phyloP scores from a whole-genome alignment of 306 rosid species.

The Quercus robur region DNA sequence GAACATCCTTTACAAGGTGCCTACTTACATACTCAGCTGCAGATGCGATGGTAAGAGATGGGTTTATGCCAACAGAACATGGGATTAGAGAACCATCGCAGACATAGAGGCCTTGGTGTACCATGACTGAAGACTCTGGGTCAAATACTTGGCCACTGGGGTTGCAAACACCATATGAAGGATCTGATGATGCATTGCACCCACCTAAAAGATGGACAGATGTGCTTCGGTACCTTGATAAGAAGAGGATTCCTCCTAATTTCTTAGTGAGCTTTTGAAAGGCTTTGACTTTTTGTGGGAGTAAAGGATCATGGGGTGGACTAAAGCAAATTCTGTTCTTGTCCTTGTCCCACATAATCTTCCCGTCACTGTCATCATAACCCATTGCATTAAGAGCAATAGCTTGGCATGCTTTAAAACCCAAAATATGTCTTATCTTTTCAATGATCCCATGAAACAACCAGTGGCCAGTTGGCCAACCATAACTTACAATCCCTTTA shows the following conservation, averaged over 20 bases:
- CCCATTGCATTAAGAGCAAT: conserved; percentile 31
- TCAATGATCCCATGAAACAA: conserved; percentile 36
- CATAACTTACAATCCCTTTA: conserved; percentile 34
- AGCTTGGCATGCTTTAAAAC: conserved; percentile 27
- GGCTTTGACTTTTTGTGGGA: conserved; percentile 26
- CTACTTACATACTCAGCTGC: conserved; percentile 29
- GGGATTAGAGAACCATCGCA: conserved; percentile 41
- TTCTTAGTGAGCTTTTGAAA: conserved; percentile 31
- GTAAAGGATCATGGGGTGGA: conserved; percentile 30
- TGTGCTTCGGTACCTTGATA: conserved; percentile 33
- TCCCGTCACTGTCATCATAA: conserved; percentile 29
- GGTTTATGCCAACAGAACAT: conserved; percentile 34
- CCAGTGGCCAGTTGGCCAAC: conserved; percentile 37
- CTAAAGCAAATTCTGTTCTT: conserved; percentile 24
- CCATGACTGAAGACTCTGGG: not conserved
- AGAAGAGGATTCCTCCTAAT: conserved; percentile 33
- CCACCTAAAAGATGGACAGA: conserved; percentile 38
- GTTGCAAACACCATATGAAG: conserved; percentile 33
- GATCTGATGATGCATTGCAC: conserved; percentile 27
- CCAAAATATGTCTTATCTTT: conserved; percentile 24
- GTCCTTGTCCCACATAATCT: conserved; percentile 18
- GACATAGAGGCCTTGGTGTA: conserved; percentile 26
- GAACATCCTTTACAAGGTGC: conserved; percentile 25
- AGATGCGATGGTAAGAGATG: conserved; percentile 31
- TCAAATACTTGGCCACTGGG: conserved; percentile 33